Evolutionary conservation across 2,329 filamentous ascomycete species (phyloP).

Genomic region (Ophiostoma pallidulum): DNA sequence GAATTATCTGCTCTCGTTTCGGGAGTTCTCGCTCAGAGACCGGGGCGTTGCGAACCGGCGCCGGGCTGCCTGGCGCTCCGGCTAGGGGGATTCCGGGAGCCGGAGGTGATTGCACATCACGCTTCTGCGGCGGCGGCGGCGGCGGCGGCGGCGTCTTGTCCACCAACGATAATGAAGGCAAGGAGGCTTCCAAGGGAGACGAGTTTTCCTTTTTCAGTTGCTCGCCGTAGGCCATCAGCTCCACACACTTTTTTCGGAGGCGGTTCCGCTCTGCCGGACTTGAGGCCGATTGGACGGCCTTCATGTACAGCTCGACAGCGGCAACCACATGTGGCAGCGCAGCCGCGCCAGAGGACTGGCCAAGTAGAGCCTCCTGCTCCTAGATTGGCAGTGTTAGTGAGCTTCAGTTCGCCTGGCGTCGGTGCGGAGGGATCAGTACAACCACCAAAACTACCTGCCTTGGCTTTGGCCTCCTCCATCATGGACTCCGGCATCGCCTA

Average conservation of each 20-base stretch:
- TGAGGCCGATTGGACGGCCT: slow-evolving; percentile 55
- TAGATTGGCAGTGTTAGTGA: not conserved
- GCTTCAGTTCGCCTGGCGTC: no score
- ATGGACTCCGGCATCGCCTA: no score
- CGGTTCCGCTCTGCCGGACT: slow-evolving; percentile 53
- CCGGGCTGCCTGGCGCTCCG: not conserved
- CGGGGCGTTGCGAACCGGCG: slow-evolving; percentile 21
- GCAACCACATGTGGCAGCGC: slow-evolving; percentile 67
- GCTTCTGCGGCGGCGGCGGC: slow-evolving; percentile 8
- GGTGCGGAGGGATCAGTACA: not conserved
- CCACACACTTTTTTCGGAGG: slow-evolving; percentile 59
- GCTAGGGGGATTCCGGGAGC: not conserved
- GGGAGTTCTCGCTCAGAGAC: slow-evolving; percentile 50
- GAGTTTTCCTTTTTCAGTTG: slow-evolving; percentile 49
- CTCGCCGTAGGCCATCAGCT: slow-evolving; percentile 64
- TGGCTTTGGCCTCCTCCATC: slow-evolving; percentile 14
- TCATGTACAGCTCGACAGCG: slow-evolving; percentile 75
- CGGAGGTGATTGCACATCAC: slow-evolving; percentile 16
- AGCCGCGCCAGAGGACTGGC: slow-evolving; percentile 30
- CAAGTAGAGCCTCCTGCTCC: slow-evolving; percentile 15
- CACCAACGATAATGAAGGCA: slow-evolving; percentile 6
- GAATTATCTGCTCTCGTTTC: slow-evolving; percentile 63
- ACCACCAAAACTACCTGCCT: not conserved
- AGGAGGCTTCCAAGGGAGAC: not conserved
- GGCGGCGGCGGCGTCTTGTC: not conserved